phyloP scores from a whole-genome alignment of 139 green algal species.

The Bryopsis sp. region DNA sequence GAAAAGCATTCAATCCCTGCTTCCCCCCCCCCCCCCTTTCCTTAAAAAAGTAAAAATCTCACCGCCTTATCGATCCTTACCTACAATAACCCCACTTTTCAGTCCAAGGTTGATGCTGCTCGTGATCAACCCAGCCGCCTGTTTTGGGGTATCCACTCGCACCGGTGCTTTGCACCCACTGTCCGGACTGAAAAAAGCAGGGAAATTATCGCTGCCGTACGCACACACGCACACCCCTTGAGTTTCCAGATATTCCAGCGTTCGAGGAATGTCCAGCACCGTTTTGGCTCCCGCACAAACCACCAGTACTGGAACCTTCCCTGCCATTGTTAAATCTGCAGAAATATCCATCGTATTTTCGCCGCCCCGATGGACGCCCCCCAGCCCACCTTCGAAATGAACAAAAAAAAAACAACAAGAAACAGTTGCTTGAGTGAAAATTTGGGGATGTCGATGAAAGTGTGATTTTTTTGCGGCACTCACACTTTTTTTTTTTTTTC shows the following conservation, averaged over 20 bases:
- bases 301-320: slow-evolving; percentile 78
- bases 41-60: too few species aligned
- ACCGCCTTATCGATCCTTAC: too few species aligned
- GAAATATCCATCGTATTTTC: slow-evolving; percentile 16
- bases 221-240: slow-evolving; percentile 84
- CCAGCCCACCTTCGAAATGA: slow-evolving; percentile 49
- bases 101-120: slow-evolving; percentile 35
- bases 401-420: neutral
- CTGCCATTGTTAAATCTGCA: slow-evolving; percentile 80
- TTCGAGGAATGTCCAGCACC: slow-evolving; percentile 91
- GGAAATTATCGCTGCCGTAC: slow-evolving; percentile 79
- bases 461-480: too few species aligned
- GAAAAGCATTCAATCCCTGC: too few species aligned
- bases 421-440: neutral
- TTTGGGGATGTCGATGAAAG: too few species aligned
- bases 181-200: slow-evolving; percentile 83
- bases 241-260: slow-evolving; percentile 89
- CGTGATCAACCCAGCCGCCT: slow-evolving; percentile 54
- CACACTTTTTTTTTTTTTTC: too few species aligned
- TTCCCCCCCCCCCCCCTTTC: too few species aligned
- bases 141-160: slow-evolving; percentile 42
- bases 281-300: slow-evolving; percentile 95
- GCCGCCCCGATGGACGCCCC: slow-evolving; percentile 37
- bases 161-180: slow-evolving; percentile 58
- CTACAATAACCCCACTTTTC: slow-evolving; percentile 55